Base-by-base conservation (phyloP, 177 flowering plant species). In the Tripterygium wilfordii region DNA sequence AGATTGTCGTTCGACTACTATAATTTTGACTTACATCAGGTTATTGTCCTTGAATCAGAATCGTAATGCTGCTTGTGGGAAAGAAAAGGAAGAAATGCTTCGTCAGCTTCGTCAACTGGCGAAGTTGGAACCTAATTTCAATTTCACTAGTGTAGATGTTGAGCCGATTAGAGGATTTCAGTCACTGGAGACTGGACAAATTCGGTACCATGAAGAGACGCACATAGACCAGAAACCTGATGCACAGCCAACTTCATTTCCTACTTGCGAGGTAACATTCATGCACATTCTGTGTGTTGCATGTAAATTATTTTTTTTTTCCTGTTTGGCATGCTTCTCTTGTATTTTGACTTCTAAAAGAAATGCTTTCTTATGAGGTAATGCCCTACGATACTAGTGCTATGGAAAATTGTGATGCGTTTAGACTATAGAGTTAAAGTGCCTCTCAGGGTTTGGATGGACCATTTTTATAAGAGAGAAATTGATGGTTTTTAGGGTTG, bases 31-130 rank as follows among this genome's bases (percentile, higher is more conserved):
- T 46, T 50, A 18, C 18, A 42, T 58, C 26, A 24, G 26, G 28
- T 3, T 25, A 25, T 41, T 58, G 24, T 57, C 47, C 8, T 62
- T 60, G 62, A 41, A 53, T 62, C 74, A 86, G 96, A 75, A 83
- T 49, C 75, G 89, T 9, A 78, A 78, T 21, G 67, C 76, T 33
- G 54, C 69, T 45, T 83, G 91, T 64, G 97, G 97, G 26, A 71
- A 61, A 51, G 61, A 80, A 67, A 82, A 78, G 62, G 85, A 80
- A 38, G 95, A 83, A 21, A 64, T 83, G 32, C 57, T 82, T 36
- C 22, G 36, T 29, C 97, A 89, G 72, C 88, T 89, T 45, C 75
- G 75, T 16, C 49, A 70, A 35, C 63, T 86, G 66, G 61, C 72
- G 12, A 80, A 66, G 55, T 48, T 33, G 6, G 88, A 83, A 45